Evolutionary conservation across 2,329 filamentous ascomycete species (phyloP), one percentile per base, ranked within the genome.

Genomic region (Monascus ruber): DNA sequence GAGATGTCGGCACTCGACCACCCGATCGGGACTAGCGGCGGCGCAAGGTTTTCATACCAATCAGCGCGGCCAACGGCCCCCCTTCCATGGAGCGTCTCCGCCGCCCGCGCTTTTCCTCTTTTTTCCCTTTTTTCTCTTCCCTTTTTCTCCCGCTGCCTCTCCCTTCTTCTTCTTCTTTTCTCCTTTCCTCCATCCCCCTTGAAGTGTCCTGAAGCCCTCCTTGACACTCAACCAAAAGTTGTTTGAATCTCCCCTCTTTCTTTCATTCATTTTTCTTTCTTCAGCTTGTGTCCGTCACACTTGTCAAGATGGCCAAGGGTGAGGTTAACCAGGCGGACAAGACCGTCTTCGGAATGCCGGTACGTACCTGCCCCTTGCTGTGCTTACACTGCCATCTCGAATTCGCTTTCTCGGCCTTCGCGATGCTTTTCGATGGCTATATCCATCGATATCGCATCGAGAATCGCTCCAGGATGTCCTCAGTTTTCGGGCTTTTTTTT

Each of bases 301-400:
- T 56, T 53, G 60, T 59, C 62, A 66, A 52, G 53, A 69, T 70
- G 65, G 55, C 62, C 46, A 58, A 66, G 45, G 66, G 64, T 55
- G 68, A 70, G 17, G 66, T 68, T 53, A 57, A 54, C 50, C 70
- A 74, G 60, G 52, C 48, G 46, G 68, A 73, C 25, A 74, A 75
- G 69, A 64, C 66, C 58, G 60, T 74, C 53, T 58, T 76, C 59
- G 74, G 72, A 55, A 64, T 68, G 60, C 65, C 65, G 53, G 65
- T 68, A 63, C 65, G 65, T 65, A 39, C 39, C 36, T 43, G 44
- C 35, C 38, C 36, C 40, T 36, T 28, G 36, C 37, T 41, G 35
- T 46, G 35, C n/a, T 36, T 31, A 33, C 43, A 42, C 45, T 38
- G 44, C 43, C 42, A 38, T 40, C 39, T 43, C 46, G 44, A 45